phyloP scores from a whole-genome alignment of 257 asterid species.

The Gentiana straminea region DNA sequence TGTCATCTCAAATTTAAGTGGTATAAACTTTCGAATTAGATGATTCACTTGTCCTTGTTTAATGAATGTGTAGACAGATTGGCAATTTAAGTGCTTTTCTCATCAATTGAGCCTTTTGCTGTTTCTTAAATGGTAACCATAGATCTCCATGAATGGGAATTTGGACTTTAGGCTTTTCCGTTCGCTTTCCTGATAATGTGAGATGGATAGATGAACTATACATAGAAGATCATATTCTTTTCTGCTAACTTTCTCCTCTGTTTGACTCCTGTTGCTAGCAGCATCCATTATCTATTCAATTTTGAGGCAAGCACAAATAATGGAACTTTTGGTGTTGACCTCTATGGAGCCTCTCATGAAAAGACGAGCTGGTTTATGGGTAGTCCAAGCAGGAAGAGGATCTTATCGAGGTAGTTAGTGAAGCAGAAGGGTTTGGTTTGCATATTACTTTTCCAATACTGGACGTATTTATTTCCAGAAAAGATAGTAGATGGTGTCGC shows the following conservation, averaged over 20 bases:
- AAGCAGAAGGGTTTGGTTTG: slow-evolving; percentile 18
- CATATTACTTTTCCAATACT: slow-evolving; percentile 19
- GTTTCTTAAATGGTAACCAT: background rate
- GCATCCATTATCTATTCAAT: slow-evolving; percentile 7
- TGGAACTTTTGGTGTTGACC: slow-evolving; percentile 42
- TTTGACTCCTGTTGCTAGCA: slow-evolving; percentile 13
- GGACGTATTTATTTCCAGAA: slow-evolving; percentile 20
- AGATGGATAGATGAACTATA: background rate
- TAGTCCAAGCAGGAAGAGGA: slow-evolving; percentile 93
- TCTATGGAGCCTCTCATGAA: slow-evolving; percentile 83
- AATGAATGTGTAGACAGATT: background rate
- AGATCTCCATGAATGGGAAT: background rate
- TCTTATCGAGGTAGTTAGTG: slow-evolving; percentile 87
- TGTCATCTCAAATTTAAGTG: background rate
- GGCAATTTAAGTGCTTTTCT: background rate
- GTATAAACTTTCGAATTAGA: too few species aligned
- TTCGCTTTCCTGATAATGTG: slow-evolving; percentile 3
- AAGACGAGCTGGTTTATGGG: slow-evolving; percentile 79
- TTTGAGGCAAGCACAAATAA: slow-evolving; percentile 26
- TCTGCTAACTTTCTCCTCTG: slow-evolving; percentile 15
- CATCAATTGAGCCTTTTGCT: slow-evolving; percentile 1
- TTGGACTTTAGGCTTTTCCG: slow-evolving; percentile 2
- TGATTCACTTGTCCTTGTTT: too few species aligned
- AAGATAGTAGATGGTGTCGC: slow-evolving; percentile 43
- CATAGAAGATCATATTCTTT: background rate